Percentiles rank a stretch among this genome's conserved stretches.
These are phyloP conservation scores for Drechslera avenae DNA, from an alignment of 2,329 filamentous ascomycete genomes.

Conservation along the genomic window DNA sequence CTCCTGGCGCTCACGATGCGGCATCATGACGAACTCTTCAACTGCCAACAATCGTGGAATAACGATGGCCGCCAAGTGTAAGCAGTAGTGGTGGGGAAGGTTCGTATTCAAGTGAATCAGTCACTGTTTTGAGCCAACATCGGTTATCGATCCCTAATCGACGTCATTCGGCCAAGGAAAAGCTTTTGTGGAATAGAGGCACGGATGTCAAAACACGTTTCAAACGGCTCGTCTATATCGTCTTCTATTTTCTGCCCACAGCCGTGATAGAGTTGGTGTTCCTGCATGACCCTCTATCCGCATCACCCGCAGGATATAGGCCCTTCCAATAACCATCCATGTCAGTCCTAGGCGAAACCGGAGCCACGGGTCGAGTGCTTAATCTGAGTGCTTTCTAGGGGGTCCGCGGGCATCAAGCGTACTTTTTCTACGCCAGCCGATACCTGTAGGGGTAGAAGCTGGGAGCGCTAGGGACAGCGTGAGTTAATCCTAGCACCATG, in stretches of 20 bases:
- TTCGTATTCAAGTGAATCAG: conserved; percentile 16
- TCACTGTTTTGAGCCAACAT: conserved; percentile 20
- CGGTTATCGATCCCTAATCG: conserved; percentile 1
- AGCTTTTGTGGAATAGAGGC: background rate
- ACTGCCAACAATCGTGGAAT: conserved; percentile 5
- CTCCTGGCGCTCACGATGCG: conserved; percentile 5
- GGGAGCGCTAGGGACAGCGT: conserved; percentile 11
- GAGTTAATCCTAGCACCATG: conserved; percentile 32
- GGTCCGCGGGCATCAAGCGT: conserved; percentile 17
- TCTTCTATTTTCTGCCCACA: background rate
- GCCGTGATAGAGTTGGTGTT: conserved; percentile 13
- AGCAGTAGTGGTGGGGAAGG: conserved; percentile 1
- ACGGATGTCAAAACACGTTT: conserved; percentile 3
- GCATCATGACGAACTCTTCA: conserved; percentile 4
- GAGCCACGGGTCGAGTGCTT: conserved; percentile 19
- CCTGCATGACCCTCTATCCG: conserved; percentile 19
- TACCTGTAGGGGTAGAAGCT: conserved; percentile 19
- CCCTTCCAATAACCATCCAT: conserved; percentile 16
- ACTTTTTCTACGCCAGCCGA: conserved; percentile 17
- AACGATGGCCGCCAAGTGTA: conserved; percentile 2
- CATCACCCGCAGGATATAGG: conserved; percentile 8
- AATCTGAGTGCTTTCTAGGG: conserved; percentile 15
- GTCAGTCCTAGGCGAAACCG: conserved; percentile 22
- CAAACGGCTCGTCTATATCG: background rate
- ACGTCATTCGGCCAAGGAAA: conserved; percentile 1